These are phyloP conservation scores for Brassica juncea DNA, from an alignment of 345 rosid genomes.

Conservation along the genomic window DNA sequence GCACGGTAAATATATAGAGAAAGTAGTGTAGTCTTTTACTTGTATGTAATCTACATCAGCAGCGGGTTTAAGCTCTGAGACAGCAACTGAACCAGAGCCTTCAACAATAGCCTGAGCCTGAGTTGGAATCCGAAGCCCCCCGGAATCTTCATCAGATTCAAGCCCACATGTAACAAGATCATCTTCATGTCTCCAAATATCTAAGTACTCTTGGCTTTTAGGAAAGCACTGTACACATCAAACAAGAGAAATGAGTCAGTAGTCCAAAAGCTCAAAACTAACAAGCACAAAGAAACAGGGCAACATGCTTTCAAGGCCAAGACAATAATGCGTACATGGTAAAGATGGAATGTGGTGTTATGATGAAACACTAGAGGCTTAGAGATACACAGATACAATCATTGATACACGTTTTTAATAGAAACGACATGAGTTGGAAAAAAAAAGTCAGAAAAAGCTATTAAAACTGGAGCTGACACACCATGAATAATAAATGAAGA, in stretches of 20 bases:
- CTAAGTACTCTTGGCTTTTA: slow-evolving; percentile 47
- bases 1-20: not conserved
- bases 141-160: slow-evolving; percentile 60
- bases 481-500: too few species aligned
- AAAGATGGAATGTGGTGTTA: too few species aligned
- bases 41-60: slow-evolving; percentile 94
- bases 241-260: slow-evolving; percentile 26
- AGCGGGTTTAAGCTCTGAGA: slow-evolving; percentile 66
- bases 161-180: slow-evolving; percentile 49
- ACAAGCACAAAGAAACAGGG: slow-evolving; percentile 32
- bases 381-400: not conserved
- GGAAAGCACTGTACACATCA: slow-evolving; percentile 67
- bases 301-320: slow-evolving; percentile 6
- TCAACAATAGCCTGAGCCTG: slow-evolving; percentile 83
- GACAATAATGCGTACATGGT: not conserved
- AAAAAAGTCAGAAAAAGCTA: too few species aligned
- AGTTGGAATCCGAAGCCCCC: slow-evolving; percentile 52
- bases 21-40: slow-evolving; percentile 38
- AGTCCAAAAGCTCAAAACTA: too few species aligned
- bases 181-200: slow-evolving; percentile 45
- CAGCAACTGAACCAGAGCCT: slow-evolving; percentile 67
- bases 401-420: too few species aligned
- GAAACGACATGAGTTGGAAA: too few species aligned
- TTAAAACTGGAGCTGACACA: too few species aligned
- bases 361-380: too few species aligned